Evolutionary conservation across 129 eudicot species (phyloP).

Genomic region (Helianthus tuberosus): DNA sequence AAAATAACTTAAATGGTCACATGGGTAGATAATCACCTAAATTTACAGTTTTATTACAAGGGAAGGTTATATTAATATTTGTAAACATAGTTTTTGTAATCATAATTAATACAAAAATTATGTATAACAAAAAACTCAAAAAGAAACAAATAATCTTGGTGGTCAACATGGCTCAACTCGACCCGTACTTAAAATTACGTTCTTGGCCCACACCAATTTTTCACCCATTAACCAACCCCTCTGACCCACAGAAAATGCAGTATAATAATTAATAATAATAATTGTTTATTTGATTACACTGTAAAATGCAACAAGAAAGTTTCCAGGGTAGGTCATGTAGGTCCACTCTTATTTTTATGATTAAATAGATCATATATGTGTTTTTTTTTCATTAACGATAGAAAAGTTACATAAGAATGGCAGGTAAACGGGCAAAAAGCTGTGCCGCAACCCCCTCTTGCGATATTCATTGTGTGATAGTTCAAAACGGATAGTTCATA

Average conservation of each 20-base stretch:
- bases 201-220: neutral
- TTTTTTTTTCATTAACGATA: neutral
- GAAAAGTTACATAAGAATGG: too few relatives aligned
- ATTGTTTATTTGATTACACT: neutral
- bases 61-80: neutral
- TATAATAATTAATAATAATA: neutral
- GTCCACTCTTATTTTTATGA: neutral
- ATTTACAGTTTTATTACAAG: neutral
- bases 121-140: neutral
- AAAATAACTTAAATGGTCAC: neutral
- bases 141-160: neutral
- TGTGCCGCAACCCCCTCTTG: too few relatives aligned
- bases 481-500: neutral
- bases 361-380: neutral
- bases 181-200: neutral
- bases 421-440: too few relatives aligned
- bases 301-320: neutral
- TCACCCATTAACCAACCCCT: neutral
- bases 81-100: neutral
- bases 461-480: constrained; percentile 5
- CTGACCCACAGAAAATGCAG: neutral
- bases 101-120: neutral
- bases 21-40: neutral
- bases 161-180: neutral
- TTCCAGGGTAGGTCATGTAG: neutral